A percentile compares a stretch with the other conserved stretches of the same genome.
Evolutionary conservation across 2,329 filamentous ascomycete species (phyloP).

Genomic region (Coleophoma crateriformis): DNA sequence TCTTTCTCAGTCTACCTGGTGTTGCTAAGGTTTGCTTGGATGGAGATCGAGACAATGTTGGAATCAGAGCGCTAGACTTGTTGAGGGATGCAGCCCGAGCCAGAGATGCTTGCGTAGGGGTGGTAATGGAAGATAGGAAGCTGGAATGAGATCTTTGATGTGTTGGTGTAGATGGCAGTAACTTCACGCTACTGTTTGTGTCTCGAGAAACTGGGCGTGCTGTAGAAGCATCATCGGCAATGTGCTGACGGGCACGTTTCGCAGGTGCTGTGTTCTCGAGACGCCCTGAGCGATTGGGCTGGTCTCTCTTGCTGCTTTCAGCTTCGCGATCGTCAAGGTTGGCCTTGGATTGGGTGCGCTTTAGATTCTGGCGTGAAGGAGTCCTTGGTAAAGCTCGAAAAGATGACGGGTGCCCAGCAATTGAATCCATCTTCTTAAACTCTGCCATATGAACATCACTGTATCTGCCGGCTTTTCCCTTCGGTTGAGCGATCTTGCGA

Average conservation of each 20-base stretch:
- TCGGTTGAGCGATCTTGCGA: constrained; percentile 75
- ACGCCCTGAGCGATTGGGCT: constrained; percentile 9
- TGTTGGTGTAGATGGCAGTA: constrained; percentile 31
- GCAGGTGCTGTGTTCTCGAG: constrained; percentile 34
- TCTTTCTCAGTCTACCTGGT: constrained; percentile 46
- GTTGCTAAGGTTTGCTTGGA: constrained; percentile 40
- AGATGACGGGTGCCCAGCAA: constrained; percentile 77
- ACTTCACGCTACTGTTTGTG: constrained; percentile 42
- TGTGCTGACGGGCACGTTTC: constrained; percentile 67
- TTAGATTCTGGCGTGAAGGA: constrained; percentile 39
- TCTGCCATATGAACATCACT: constrained; percentile 81
- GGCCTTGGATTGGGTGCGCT: constrained; percentile 53
- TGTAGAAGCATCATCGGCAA: constrained; percentile 64
- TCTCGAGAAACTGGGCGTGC: constrained; percentile 54
- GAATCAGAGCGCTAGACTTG: constrained; percentile 39
- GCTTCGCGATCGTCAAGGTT: constrained; percentile 57
- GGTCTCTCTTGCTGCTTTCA: constrained; percentile 29
- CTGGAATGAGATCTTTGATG: constrained; percentile 39
- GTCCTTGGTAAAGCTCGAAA: constrained; percentile 57
- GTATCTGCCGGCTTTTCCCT: constrained; percentile 71
- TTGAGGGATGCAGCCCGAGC: constrained; percentile 53
- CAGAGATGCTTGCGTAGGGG: constrained; percentile 72
- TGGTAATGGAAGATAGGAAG: constrained; percentile 55
- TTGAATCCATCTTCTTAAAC: constrained; percentile 98
- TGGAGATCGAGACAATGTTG: constrained; percentile 46